phyloP scores from a whole-genome alignment of 2,329 filamentous ascomycete genomes.

The Metarhizium robertsii region DNA sequence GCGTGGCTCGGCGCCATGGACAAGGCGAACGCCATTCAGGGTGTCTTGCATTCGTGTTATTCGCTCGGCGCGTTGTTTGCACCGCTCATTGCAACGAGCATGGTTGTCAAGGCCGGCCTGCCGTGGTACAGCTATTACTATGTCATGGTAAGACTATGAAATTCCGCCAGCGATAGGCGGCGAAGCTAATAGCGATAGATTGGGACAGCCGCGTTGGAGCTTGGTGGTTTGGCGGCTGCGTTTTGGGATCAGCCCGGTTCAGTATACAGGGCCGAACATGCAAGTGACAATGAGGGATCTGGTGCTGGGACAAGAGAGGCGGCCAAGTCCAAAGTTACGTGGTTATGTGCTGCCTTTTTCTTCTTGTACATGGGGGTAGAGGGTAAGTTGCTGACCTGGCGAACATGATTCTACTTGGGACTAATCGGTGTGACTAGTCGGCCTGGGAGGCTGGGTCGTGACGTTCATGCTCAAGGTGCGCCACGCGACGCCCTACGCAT shows the following conservation, averaged over 20 bases:
- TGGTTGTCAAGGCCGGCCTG: slow-evolving; percentile 50
- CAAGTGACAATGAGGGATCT: slow-evolving; percentile 12
- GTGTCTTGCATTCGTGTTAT: slow-evolving; percentile 57
- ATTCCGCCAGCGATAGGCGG: slow-evolving; percentile 5
- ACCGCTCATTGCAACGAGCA: slow-evolving; percentile 55
- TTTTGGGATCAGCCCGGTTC: slow-evolving; percentile 53
- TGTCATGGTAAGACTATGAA: slow-evolving; percentile 46
- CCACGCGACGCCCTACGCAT: slow-evolving; percentile 52
- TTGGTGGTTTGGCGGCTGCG: slow-evolving; percentile 35
- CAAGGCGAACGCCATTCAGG: slow-evolving; percentile 57
- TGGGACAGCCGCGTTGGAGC: slow-evolving; percentile 44
- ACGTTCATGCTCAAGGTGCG: slow-evolving; percentile 70
- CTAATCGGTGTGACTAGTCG: slow-evolving; percentile 27
- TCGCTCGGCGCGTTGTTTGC: slow-evolving; percentile 54
- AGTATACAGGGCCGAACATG: slow-evolving; percentile 37
- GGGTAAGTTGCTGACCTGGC: slow-evolving; percentile 22
- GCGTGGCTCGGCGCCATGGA: slow-evolving; percentile 54
- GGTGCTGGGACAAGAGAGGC: slow-evolving; percentile 27
- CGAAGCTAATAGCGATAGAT: slow-evolving; percentile 14
- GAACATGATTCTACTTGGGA: background rate
- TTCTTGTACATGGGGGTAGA: slow-evolving; percentile 67
- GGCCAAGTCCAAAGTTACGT: slow-evolving; percentile 45
- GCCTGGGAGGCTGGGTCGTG: slow-evolving; percentile 70
- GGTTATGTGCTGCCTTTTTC: slow-evolving; percentile 59
- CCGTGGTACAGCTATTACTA: slow-evolving; percentile 65